These are phyloP conservation scores for Ceratobasidium theobromae DNA, from an alignment of 1,284 basidiomycete species.

Conservation along the genomic window DNA sequence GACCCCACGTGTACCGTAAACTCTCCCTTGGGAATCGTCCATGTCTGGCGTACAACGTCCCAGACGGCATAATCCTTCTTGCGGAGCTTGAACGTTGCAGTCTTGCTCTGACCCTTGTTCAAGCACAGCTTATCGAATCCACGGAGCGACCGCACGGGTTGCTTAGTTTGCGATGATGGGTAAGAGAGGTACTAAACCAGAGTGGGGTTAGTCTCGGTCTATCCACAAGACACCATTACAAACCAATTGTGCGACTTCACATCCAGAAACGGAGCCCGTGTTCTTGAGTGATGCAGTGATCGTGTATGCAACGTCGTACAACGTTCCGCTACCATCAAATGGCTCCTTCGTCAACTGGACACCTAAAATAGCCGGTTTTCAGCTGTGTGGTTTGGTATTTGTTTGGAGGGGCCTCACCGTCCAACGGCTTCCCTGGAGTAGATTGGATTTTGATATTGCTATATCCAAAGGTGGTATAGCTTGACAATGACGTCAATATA, in stretches of 20 bases:
- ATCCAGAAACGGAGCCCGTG: slow-evolving; percentile 32
- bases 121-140: slow-evolving; percentile 30
- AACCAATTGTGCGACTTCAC: slow-evolving; percentile 30
- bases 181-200: background rate
- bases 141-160: slow-evolving; percentile 7
- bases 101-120: slow-evolving; percentile 7
- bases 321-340: slow-evolving; percentile 10
- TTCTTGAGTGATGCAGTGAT: slow-evolving; percentile 37
- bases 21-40: slow-evolving; percentile 24
- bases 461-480: slow-evolving; percentile 53
- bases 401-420: no score
- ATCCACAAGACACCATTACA: background rate
- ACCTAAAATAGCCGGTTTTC: background rate
- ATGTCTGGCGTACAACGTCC: slow-evolving; percentile 23
- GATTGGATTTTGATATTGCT: slow-evolving; percentile 41
- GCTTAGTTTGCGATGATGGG: slow-evolving; percentile 10
- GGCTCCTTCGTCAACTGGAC: slow-evolving; percentile 4
- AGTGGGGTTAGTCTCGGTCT: background rate
- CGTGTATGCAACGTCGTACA: slow-evolving; percentile 31
- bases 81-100: slow-evolving; percentile 22
- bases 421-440: slow-evolving; percentile 1
- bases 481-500: background rate
- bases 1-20: slow-evolving; percentile 13
- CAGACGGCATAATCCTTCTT: slow-evolving; percentile 23
- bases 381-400: background rate